Percentiles rank a stretch among this genome's conserved stretches.
Conservation (phyloP, 2,329 filamentous ascomycete genomes). For the Leptographium lundbergii region DNA sequence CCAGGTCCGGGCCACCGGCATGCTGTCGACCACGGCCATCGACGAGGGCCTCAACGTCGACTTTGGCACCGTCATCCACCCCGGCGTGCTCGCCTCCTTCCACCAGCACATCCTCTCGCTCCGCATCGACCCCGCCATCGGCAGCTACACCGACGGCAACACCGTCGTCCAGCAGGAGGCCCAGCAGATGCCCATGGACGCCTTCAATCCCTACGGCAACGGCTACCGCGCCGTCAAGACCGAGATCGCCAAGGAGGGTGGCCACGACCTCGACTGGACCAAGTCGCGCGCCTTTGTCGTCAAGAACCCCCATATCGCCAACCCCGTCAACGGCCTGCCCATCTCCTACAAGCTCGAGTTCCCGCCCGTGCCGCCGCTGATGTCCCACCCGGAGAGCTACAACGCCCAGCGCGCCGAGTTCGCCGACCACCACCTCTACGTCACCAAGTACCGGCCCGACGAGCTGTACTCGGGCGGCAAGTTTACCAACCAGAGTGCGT, state of each 20-base stretch:
- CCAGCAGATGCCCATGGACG: constrained; percentile 25
- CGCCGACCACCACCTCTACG: constrained; percentile 28
- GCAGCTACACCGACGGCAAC: constrained; percentile 36
- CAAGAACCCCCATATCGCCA: constrained; percentile 27
- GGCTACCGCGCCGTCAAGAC: constrained; percentile 24
- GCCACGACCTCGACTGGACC: constrained; percentile 34
- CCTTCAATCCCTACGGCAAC: constrained; percentile 36
- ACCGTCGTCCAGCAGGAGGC: constrained; percentile 30
- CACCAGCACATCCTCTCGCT: constrained; percentile 58
- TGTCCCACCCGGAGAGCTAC: constrained; percentile 24
- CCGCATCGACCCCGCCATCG: constrained; percentile 51
- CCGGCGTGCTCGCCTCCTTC: constrained; percentile 52
- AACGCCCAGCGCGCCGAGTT: constrained; percentile 28
- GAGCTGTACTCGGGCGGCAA: constrained; percentile 28
- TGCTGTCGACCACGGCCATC: constrained; percentile 50
- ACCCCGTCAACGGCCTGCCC: constrained; percentile 27
- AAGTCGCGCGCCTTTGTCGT: constrained; percentile 36
- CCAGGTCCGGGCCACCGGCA: constrained; percentile 53
- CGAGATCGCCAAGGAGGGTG: constrained; percentile 27
- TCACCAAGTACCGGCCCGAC: constrained; percentile 27
- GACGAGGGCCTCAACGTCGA: constrained; percentile 36
- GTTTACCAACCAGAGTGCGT: constrained; percentile 26
- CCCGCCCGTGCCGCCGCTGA: constrained; percentile 29
- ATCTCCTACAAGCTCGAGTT: constrained; percentile 32
- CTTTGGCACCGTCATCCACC: constrained; percentile 49